Percentiles rank a stretch among this genome's conserved stretches.
phyloP scores from a whole-genome alignment of 2,329 filamentous ascomycete genomes.

The Colletotrichum camelliae region DNA sequence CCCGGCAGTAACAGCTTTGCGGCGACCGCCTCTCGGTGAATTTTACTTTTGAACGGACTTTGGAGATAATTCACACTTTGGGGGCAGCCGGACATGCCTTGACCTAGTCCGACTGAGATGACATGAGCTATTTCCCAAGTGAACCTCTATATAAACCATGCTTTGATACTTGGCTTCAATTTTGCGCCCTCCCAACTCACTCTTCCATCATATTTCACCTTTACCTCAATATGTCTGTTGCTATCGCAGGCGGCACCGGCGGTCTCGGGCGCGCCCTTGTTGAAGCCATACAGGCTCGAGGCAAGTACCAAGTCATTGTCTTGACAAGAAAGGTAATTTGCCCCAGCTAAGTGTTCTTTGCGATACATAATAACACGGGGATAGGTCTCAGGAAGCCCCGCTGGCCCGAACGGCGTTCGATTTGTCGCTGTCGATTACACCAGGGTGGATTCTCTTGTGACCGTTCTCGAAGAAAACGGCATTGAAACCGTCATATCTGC shows the following conservation, averaged over 20 bases:
- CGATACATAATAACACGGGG: not conserved
- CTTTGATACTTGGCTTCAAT: not conserved
- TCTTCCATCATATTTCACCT: not conserved
- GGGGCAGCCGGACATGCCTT: not conserved
- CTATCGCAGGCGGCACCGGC: slow-evolving; percentile 52
- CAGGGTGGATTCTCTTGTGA: slow-evolving; percentile 22
- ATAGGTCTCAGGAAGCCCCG: slow-evolving; percentile 11
- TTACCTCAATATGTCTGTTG: slow-evolving; percentile 31
- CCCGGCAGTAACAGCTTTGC: accelerated
- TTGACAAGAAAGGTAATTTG: slow-evolving; percentile 24
- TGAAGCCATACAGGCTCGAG: slow-evolving; percentile 41
- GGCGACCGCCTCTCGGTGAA: accelerated
- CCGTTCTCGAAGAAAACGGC: slow-evolving; percentile 35
- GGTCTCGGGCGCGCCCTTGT: slow-evolving; percentile 49
- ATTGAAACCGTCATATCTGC: slow-evolving; percentile 50
- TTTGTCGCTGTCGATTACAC: slow-evolving; percentile 32
- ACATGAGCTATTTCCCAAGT: accelerated
- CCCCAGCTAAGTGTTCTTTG: not conserved
- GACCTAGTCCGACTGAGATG: not conserved
- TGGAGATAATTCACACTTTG: not conserved
- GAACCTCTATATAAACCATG: not conserved
- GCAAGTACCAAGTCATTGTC: slow-evolving; percentile 41
- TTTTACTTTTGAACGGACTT: not conserved
- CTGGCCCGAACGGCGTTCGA: slow-evolving; percentile 23
- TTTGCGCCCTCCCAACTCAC: not conserved